phyloP scores from a whole-genome alignment of 140 eudicot genomes.

The Bidens hawaiensis region DNA sequence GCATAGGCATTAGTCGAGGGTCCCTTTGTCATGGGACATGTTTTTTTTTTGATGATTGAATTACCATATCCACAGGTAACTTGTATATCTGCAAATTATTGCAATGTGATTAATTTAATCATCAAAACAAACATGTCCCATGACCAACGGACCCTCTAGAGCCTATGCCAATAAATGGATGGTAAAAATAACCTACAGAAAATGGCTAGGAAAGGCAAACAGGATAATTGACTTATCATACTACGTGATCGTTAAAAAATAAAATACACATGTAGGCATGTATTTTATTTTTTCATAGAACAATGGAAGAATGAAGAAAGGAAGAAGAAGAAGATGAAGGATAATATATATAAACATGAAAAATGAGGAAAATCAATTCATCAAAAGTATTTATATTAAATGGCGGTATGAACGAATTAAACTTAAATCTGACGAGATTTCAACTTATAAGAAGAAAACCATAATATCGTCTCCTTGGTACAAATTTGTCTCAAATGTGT shows the following conservation, averaged over 20 bases:
- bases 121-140: constrained; percentile 28
- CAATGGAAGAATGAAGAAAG: no score
- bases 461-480: no score
- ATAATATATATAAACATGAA: no score
- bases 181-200: background rate
- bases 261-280: background rate
- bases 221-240: background rate
- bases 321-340: no score
- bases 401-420: no score
- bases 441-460: no score
- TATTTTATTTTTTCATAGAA: no score
- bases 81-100: background rate
- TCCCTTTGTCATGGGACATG: constrained; percentile 31
- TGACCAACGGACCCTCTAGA: constrained; percentile 19
- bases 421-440: no score
- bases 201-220: background rate
- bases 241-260: background rate
- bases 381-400: no score
- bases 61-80: background rate
- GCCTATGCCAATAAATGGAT: constrained; percentile 4
- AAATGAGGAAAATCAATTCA: no score
- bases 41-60: background rate
- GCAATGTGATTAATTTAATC: background rate
- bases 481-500: no score
- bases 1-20: constrained; percentile 6